Evolutionary conservation across 2,329 filamentous ascomycete genomes (phyloP), one percentile per base, ranked within the genome.

Genomic region (Apiospora arundinis): DNA sequence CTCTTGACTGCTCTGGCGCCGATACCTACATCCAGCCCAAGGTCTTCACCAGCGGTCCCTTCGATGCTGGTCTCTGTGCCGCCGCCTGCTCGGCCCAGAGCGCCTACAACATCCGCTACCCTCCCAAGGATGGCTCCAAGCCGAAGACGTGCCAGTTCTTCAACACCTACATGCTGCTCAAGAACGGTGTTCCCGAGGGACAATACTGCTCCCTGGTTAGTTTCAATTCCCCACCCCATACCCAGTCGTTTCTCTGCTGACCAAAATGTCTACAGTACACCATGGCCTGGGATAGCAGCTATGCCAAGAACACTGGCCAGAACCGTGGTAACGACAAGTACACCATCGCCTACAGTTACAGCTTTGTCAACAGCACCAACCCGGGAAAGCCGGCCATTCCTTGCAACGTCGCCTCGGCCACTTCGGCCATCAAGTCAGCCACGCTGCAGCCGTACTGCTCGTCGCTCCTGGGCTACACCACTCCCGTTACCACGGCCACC

Each of bases 11-110:
- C 65, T 71, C 72, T 5, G 73, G 75, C 68, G 65, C 76, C 9
- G 72, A 78, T 42, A 80, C 77, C 21, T 81, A 76, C 70, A 78
- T 81, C 70, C 74, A 78, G 16, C 69, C 75, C 40, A 77, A 78
- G 74, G 76, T 77, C 40, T 80, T 81, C 74, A 76, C 73, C 25
- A 75, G 72, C 45, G 73, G 74, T 8, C 74, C 70, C 63, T 81
- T 77, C 60, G 75, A 78, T 56, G 74, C 77, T 12, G 72, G 69
- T 21, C 76, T 78, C 9, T 81, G 80, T 67, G 79, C 77, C 1
- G 74, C 74, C 0, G 74, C 76, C 9, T 81, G 80, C 69, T 68
- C 69, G 7, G 74, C 77, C 16, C 76, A 78, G 74, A 80, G 75
- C 66, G 72, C 73, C 25, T 78, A 80, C 72, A 78, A 77, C 60